A percentile compares a stretch with the other conserved stretches of the same genome.
Conservation (phyloP, 2,329 filamentous ascomycete species). For the Xylaria sp. region DNA sequence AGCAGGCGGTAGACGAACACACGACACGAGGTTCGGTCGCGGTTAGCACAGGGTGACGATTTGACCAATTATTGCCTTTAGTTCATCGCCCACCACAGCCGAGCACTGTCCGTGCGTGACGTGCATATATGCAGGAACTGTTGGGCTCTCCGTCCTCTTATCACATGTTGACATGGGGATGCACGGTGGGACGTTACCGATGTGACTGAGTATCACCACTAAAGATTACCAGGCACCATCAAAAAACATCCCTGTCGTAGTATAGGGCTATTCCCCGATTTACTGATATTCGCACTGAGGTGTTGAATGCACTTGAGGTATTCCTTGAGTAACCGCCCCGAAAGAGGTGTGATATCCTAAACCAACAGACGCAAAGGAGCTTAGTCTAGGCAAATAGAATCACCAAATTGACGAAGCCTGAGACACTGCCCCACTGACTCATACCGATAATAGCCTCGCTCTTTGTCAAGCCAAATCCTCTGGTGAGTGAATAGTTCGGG, state of each 20-base stretch:
- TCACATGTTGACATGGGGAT: slow-evolving; percentile 35
- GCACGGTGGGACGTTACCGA: slow-evolving; percentile 20
- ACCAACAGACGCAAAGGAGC: slow-evolving; percentile 20
- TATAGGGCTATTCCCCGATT: slow-evolving; percentile 16
- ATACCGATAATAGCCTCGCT: slow-evolving; percentile 46
- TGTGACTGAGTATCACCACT: slow-evolving; percentile 25
- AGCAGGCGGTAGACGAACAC: slow-evolving; percentile 5
- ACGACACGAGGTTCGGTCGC: slow-evolving; percentile 13
- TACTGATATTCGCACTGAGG: slow-evolving; percentile 21
- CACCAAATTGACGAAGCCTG: slow-evolving; percentile 32
- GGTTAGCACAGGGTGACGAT: slow-evolving; percentile 25
- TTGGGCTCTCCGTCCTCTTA: slow-evolving; percentile 12
- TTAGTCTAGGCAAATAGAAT: slow-evolving; percentile 35
- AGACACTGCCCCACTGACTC: slow-evolving; percentile 42
- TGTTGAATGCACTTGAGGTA: slow-evolving; percentile 9
- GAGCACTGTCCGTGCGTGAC: slow-evolving; percentile 6
- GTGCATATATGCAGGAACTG: slow-evolving; percentile 38
- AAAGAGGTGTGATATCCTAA: slow-evolving; percentile 18
- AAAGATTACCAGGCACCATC: slow-evolving; percentile 20
- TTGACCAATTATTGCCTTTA: slow-evolving; percentile 28
- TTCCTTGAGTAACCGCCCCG: slow-evolving; percentile 30
- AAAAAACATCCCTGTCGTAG: slow-evolving; percentile 18
- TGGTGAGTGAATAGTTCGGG: not conserved
- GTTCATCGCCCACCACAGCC: slow-evolving; percentile 28
- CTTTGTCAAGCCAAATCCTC: slow-evolving; percentile 29